Base-by-base conservation (phyloP, 2,329 filamentous ascomycete genomes). In the Sporothrix sp. region DNA sequence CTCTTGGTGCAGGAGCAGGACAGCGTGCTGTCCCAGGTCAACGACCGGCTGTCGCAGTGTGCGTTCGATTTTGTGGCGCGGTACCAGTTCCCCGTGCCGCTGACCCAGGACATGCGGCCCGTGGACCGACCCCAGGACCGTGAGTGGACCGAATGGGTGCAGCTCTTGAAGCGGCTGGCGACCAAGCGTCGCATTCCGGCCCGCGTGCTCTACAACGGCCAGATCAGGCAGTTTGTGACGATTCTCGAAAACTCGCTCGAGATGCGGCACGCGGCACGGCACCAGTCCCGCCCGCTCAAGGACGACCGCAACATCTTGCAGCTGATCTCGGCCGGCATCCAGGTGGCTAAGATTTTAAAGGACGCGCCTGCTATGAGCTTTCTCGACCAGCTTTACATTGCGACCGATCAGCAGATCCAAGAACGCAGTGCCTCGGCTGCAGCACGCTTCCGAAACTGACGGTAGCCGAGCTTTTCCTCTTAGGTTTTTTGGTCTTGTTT, bases 91-190 rank as follows among this genome's bases (percentile, higher is more conserved):
- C 87, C 87, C 11, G 89, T 94, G 58, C 87, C 87, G 10, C 68
- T 93, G 60, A 86, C 87, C 52, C 79, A 85, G 65, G 85, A 91
- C 65, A 89, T 89, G 78, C 78, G 86, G 58, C 83, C 84, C 2
- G 75, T 90, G 48, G 81, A 85, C 63, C 72, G 81, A 40, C 81
- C 86, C 28, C 81, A 82, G 61, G 86, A 90, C 67, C 77, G 86
- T 55, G 87, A 93, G 66, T 94, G 87, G 87, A 91, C 86, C 40
- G 87, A 94, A 68, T 94, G 87, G 87, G 87, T 91, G 51, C 88
- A 90, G 65, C 76, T 94, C 52, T 73, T 94, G 58, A 93, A 93
- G 69, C 78, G 87, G 45, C 76, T 94, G 52, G 87, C 87, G 28
- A 94, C 87, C 30, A 93, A 91, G 70, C 78, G 87, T 58, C 81